phyloP scores from a whole-genome alignment of 2,329 filamentous ascomycete species.

The Alternaria arbusti region DNA sequence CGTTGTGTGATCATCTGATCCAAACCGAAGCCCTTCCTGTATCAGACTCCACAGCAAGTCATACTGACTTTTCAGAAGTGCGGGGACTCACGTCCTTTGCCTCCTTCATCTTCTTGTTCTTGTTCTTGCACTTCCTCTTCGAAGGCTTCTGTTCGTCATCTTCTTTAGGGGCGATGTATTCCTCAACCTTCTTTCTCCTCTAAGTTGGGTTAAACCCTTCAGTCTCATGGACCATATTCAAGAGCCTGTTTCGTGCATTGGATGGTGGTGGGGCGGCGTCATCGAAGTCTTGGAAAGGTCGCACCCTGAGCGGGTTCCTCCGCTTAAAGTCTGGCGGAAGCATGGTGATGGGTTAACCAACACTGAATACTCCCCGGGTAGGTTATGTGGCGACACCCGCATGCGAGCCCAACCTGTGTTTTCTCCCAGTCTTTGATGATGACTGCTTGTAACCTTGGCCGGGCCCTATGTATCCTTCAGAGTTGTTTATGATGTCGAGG shows the following conservation, averaged over 20 bases:
- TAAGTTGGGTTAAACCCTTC: neutral
- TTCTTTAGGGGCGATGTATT: neutral
- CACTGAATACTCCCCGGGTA: neutral
- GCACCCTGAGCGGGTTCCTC: neutral
- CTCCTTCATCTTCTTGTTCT: neutral
- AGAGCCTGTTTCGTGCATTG: neutral
- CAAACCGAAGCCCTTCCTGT: neutral
- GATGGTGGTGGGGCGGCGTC: neutral
- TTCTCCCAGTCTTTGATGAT: neutral
- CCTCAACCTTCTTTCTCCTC: neutral
- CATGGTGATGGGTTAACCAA: neutral
- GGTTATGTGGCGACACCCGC: neutral
- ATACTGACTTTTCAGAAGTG: neutral
- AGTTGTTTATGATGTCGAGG: neutral
- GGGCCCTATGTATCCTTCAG: neutral
- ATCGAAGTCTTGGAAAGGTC: neutral
- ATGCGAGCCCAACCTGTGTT: neutral
- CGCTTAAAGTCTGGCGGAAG: neutral
- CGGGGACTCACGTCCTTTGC: neutral
- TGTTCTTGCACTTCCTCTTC: neutral
- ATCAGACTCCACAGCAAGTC: neutral
- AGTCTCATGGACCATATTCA: neutral
- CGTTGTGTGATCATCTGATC: neutral
- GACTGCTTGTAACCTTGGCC: neutral
- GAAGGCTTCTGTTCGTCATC: neutral